These are phyloP conservation scores for Amylocarpus encephaloides DNA, from an alignment of 2,329 filamentous ascomycete genomes.

Conservation along the genomic window DNA sequence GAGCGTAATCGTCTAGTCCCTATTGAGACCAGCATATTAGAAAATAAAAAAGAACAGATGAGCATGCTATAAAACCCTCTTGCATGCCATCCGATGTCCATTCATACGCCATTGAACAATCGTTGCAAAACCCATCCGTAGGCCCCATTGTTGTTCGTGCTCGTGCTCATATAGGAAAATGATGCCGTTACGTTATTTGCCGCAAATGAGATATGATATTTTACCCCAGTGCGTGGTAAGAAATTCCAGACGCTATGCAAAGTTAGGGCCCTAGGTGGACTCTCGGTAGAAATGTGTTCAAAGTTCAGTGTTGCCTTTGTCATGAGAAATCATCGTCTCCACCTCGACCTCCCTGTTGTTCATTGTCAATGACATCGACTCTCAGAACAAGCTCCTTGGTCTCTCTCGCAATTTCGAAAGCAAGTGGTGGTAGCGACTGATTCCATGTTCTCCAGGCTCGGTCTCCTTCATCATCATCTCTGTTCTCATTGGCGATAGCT, in stretches of 20 bases:
- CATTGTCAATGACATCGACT: conserved; percentile 35
- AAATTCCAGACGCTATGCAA: conserved; percentile 11
- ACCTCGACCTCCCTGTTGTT: conserved; percentile 12
- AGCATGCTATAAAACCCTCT: background rate
- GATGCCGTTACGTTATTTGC: background rate
- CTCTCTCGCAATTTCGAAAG: conserved; percentile 79
- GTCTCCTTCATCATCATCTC: conserved; percentile 46
- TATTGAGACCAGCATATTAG: background rate
- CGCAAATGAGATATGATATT: background rate
- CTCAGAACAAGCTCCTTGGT: conserved; percentile 64
- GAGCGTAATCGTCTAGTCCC: too few relatives aligned
- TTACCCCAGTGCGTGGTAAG: background rate
- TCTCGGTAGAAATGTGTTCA: background rate
- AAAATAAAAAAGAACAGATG: background rate
- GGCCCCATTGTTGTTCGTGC: conserved; percentile 2
- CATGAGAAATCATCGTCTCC: conserved; percentile 29
- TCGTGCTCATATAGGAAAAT: background rate
- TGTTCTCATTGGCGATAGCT: conserved; percentile 48
- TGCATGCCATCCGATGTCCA: background rate
- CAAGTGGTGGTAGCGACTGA: conserved; percentile 70
- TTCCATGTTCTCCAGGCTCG: conserved; percentile 56
- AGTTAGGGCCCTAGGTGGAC: conserved; percentile 1
- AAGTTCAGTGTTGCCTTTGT: conserved; percentile 3
- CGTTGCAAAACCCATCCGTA: background rate
- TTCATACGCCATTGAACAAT: conserved; percentile 3